A percentile compares a stretch with the other conserved stretches of the same genome.
Conservation (phyloP, 129 eudicot species). For the Lactuca sativa region DNA sequence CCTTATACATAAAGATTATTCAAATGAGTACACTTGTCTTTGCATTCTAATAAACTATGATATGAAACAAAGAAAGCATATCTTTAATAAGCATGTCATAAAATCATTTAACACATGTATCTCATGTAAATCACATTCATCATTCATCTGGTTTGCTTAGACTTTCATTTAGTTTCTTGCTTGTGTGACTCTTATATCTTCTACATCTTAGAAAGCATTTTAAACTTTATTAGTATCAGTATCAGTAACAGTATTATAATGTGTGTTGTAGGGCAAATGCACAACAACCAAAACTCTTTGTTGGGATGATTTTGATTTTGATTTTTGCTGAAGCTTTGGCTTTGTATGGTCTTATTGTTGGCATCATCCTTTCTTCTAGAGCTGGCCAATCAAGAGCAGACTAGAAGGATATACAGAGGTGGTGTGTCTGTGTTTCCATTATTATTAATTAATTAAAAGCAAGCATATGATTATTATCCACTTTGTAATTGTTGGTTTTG, state of each 20-base stretch:
- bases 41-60: no score
- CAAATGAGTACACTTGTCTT: background rate
- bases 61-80: no score
- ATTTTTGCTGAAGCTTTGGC: conserved; percentile 94
- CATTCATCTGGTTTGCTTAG: background rate
- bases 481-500: conserved; percentile 26
- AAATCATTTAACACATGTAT: background rate
- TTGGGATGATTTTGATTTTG: conserved; percentile 83
- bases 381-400: conserved; percentile 97
- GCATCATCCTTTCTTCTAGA: conserved; percentile 93
- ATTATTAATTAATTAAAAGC: conserved; percentile 15
- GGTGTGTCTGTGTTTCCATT: background rate
- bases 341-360: conserved; percentile 84
- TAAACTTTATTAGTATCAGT: background rate
- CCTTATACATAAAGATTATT: background rate
- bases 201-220: no score
- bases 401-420: conserved; percentile 24
- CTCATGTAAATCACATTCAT: background rate
- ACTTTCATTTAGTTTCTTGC: background rate
- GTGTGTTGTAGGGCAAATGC: conserved; percentile 75
- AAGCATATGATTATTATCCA: conserved; percentile 21
- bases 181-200: background rate
- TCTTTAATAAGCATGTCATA: no score
- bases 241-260: background rate
- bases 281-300: conserved; percentile 86